phyloP scores from a whole-genome alignment of 805 yeast species.

The Ogataea nitratoaversa region DNA sequence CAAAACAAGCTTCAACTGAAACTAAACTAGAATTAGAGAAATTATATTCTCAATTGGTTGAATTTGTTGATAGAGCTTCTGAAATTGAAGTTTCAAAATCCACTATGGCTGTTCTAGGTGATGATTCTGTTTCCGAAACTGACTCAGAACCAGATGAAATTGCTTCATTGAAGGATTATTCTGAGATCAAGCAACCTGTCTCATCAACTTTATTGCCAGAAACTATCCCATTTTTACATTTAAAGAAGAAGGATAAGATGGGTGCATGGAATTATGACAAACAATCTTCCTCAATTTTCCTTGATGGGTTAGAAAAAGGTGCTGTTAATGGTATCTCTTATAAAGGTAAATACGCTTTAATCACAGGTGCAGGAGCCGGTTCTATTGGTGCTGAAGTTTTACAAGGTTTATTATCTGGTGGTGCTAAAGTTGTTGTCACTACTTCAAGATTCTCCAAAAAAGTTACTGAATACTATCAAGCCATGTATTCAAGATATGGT shows the following conservation, averaged over 20 bases:
- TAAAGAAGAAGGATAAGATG: constrained; percentile 68
- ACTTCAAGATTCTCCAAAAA: constrained; percentile 92
- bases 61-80: constrained; percentile 62
- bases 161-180: constrained; percentile 73
- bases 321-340: constrained; percentile 92
- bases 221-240: constrained; percentile 91
- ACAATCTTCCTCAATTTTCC: constrained; percentile 67
- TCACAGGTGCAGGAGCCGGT: constrained; percentile 99
- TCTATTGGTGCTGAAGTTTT: constrained; percentile 97
- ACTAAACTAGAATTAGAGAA: constrained; percentile 69
- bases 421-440: constrained; percentile 95
- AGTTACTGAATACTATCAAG: constrained; percentile 94
- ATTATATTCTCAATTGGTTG: constrained; percentile 65
- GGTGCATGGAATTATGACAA: constrained; percentile 86
- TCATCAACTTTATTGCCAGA: constrained; percentile 71
- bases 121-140: constrained; percentile 44
- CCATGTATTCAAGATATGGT: constrained; percentile 88
- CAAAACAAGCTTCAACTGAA: constrained; percentile 66
- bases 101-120: constrained; percentile 47
- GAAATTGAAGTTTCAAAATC: constrained; percentile 68
- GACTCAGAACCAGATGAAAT: constrained; percentile 68
- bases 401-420: constrained; percentile 94
- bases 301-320: constrained; percentile 89
- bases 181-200: constrained; percentile 68
- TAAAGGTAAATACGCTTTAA: constrained; percentile 80